Base-by-base conservation (phyloP, 2,329 filamentous ascomycete species). In the Nannizziopsis barbatae region DNA sequence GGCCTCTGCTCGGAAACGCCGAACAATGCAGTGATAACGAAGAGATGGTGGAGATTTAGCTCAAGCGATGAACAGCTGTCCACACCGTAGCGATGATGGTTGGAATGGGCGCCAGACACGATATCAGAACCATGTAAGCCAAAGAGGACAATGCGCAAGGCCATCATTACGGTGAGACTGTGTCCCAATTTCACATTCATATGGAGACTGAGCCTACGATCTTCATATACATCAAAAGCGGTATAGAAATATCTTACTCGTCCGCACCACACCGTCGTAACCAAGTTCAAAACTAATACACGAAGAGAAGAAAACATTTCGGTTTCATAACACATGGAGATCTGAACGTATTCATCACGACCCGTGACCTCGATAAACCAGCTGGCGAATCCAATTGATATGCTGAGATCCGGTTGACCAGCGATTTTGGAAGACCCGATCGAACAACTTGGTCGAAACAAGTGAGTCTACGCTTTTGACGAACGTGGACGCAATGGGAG, bases 401-500 rank as follows among this genome's bases (percentile, higher is more conserved):
- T 52, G 47, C 17, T 49, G 47, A 22, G 50, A 55, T 52, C 55
- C 63, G 38, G 65, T 62, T 10, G 64, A 67, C 52, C 62, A 62
- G 46, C 69, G 62, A 55, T 78, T 73, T 60, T 77, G 72, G 62
- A 83, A 80, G 53, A 83, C 74, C 53, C 80, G 77, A 62, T 79
- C 75, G 55, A 83, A 76, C 52, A 83, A 68, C 35, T 74, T 72
- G 58, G 74, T 80, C 11, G 80, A 77, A 18, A 75, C 75, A 55
- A 83, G 70, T 51, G 79, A 77, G 54, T 83, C 79, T 62, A 81
- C 68, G 45, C 78, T 75, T 61, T 75, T 68, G 40, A 74, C 74
- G 48, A 77, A 65, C 7, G 73, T 71, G 22, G 69, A 62, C 52
- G 63, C 71, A 53, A 71, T 70, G 7, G 78, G 75, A 17, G 78